Percentiles rank a stretch among this genome's conserved stretches.
Evolutionary conservation across 1,284 basidiomycete species (phyloP).

Genomic region (Leucoagaricus sp.): DNA sequence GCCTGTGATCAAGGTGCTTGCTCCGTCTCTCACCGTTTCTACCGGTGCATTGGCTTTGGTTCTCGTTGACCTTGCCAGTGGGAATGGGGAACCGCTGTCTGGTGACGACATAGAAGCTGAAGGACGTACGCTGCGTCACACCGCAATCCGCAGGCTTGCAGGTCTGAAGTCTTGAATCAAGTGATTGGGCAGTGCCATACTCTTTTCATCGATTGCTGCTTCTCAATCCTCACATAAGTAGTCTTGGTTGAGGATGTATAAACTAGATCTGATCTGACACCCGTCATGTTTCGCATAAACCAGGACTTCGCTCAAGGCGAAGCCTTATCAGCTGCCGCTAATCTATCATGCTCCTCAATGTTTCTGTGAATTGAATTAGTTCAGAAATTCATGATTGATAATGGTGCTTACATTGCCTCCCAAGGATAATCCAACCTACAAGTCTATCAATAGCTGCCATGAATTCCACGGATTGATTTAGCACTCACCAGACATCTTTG

Average conservation of each 20-base stretch:
- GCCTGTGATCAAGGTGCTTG: constrained; percentile 9
- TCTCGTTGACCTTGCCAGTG: constrained; percentile 22
- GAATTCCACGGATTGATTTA: not conserved
- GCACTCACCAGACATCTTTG: constrained; percentile 58
- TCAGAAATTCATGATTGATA: constrained; percentile 14
- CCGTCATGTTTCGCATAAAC: not conserved
- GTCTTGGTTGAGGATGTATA: not conserved
- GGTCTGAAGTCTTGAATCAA: not conserved
- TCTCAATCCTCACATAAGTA: not conserved
- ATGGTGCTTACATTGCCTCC: constrained; percentile 78
- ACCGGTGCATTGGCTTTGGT: constrained; percentile 15
- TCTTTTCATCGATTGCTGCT: not conserved
- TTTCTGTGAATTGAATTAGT: constrained; percentile 44
- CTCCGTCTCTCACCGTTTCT: constrained; percentile 13
- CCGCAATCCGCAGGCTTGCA: constrained; percentile 10
- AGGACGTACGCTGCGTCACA: constrained; percentile 15
- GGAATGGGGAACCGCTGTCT: constrained; percentile 20
- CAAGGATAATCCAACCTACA: constrained; percentile 83
- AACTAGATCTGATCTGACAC: not conserved
- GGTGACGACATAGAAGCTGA: constrained; percentile 22
- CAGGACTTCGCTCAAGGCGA: not conserved
- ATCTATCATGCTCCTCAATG: constrained; percentile 76
- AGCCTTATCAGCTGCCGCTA: constrained; percentile 42
- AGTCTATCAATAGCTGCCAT: constrained; percentile 13
- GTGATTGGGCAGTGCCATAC: not conserved